A percentile compares a stretch with the other conserved stretches of the same genome.
Evolutionary conservation across 108 stramenopile genomes (phyloP).

Genomic region (Bacterosira constricta): DNA sequence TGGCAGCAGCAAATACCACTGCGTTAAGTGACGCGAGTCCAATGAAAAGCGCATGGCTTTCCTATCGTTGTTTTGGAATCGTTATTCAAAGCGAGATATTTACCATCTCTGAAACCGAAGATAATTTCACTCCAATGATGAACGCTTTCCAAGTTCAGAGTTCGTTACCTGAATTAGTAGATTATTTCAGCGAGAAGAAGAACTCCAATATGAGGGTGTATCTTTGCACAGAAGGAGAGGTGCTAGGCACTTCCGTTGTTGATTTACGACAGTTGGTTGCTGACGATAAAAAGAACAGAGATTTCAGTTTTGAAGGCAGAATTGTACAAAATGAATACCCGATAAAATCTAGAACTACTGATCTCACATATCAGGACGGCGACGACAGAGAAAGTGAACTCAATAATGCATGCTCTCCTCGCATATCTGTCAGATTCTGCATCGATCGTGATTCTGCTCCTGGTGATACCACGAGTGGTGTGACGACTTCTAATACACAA

Average conservation of each 20-base stretch:
- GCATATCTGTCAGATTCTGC: conserved; percentile 8
- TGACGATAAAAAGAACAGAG: not conserved
- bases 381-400: not conserved
- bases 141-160: conserved; percentile 31
- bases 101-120: no score
- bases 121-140: conserved; percentile 17
- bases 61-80: conserved; percentile 36
- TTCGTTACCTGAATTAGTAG: conserved; percentile 19
- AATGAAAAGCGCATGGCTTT: conserved; percentile 30
- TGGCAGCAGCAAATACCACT: not conserved
- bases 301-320: conserved; percentile 3
- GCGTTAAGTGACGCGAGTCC: not conserved
- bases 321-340: conserved; percentile 18
- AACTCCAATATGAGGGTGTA: conserved; percentile 26
- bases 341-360: not conserved
- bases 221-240: conserved; percentile 31
- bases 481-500: no score
- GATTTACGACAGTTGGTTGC: conserved; percentile 22
- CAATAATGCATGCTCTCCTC: not conserved
- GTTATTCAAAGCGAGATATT: conserved; percentile 41
- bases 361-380: not conserved
- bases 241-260: conserved; percentile 31
- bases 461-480: not conserved
- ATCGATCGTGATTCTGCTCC: conserved; percentile 1
- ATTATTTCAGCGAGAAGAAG: conserved; percentile 34